Evolutionary conservation across 495 filamentous ascomycete species (phyloP).

Genomic region (Barbatosphaeria neglecta): DNA sequence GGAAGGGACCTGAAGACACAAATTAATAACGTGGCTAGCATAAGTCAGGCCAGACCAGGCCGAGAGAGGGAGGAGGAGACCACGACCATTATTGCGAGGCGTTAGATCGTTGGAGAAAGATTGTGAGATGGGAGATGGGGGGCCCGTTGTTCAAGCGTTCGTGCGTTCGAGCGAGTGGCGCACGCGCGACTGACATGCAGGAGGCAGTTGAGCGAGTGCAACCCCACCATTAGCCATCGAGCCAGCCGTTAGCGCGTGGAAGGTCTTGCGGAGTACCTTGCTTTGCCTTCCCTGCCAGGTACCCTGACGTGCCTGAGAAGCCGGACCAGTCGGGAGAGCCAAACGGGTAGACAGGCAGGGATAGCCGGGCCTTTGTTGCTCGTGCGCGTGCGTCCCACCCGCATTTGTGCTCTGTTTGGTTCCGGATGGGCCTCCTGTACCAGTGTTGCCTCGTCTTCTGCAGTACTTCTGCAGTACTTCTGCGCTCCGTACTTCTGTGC

Average conservation of each 20-base stretch:
- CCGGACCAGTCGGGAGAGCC: background rate
- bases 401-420: background rate
- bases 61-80: conserved; percentile 4
- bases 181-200: background rate
- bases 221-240: background rate
- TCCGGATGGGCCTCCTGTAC: background rate
- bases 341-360: background rate
- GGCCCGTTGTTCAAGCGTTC: too few species aligned
- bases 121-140: background rate
- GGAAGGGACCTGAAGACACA: conserved; percentile 20
- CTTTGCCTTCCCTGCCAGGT: background rate
- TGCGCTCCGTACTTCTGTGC: too few species aligned
- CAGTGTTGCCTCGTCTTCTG: background rate
- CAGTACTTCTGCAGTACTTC: too few species aligned
- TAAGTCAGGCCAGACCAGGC: conserved; percentile 14
- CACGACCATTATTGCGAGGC: background rate
- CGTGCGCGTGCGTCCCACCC: background rate
- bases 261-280: background rate
- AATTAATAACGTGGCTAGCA: conserved; percentile 19
- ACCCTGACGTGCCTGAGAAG: background rate
- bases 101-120: conserved; percentile 13
- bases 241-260: background rate
- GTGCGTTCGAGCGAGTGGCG: too few species aligned
- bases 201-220: background rate
- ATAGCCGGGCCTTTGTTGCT: background rate